Conservation (phyloP, 192 early-diverging fungal species). For the Entomortierella lignicola region DNA sequence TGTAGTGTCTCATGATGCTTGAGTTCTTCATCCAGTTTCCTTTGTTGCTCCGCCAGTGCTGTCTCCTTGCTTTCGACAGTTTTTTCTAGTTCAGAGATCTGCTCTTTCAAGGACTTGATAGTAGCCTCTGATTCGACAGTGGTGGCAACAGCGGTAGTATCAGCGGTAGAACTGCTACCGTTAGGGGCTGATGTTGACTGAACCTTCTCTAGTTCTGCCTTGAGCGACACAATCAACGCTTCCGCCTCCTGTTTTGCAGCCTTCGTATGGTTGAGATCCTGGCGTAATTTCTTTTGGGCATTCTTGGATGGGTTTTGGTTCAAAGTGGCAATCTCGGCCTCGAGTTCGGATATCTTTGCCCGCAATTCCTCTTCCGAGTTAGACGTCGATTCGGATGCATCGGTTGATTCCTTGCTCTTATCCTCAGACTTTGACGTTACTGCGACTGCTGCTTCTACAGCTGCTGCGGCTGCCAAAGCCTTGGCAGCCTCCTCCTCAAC, state of each 20-base stretch:
- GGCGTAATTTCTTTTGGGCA: conserved; percentile 46
- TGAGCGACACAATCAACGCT: conserved; percentile 23
- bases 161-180: background rate
- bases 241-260: conserved; percentile 49
- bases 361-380: conserved; percentile 17
- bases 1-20: conserved; percentile 15
- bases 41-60: conserved; percentile 8
- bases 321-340: conserved; percentile 29
- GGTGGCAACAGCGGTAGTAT: background rate
- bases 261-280: conserved; percentile 49
- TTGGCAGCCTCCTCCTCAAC: conserved; percentile 8
- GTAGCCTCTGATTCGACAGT: background rate
- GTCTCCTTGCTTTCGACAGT: conserved; percentile 22
- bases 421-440: conserved; percentile 7
- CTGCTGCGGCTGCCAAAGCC: background rate
- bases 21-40: conserved; percentile 12
- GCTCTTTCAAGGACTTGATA: conserved; percentile 14
- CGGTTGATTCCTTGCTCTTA: background rate
- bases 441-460: background rate
- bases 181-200: background rate
- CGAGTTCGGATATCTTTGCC: conserved; percentile 25
- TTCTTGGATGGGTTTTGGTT: conserved; percentile 44
- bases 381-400: background rate
- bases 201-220: conserved; percentile 36
- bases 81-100: conserved; percentile 21